These are phyloP conservation scores for Aspergillus ochraceoroseus DNA, from an alignment of 2,329 filamentous ascomycete species.

Conservation along the genomic window DNA sequence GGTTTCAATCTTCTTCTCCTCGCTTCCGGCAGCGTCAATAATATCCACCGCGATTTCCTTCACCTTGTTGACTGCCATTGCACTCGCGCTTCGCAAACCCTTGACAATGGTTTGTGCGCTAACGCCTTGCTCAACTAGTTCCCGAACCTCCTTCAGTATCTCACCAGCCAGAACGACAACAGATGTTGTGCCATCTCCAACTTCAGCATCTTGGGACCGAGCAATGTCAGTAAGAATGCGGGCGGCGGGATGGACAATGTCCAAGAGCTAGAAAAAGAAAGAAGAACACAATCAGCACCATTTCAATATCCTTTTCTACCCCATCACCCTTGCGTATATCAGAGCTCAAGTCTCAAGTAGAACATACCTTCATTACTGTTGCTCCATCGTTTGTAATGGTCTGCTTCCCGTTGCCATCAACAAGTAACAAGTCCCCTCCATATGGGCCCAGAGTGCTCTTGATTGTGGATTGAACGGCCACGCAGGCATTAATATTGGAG, in stretches of 20 bases:
- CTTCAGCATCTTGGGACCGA: conserved; percentile 97
- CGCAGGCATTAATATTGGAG: conserved; percentile 97
- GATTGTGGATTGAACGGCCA: conserved; percentile 92
- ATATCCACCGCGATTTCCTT: conserved; percentile 82
- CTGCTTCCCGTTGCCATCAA: conserved; percentile 90
- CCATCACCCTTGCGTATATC: no score
- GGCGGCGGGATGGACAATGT: conserved; percentile 96
- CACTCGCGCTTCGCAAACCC: conserved; percentile 78
- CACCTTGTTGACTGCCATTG: conserved; percentile 96
- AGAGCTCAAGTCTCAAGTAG: neutral
- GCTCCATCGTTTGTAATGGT: conserved; percentile 99
- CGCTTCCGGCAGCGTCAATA: conserved; percentile 67
- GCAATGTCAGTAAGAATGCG: conserved; percentile 97
- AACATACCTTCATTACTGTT: conserved; percentile 89
- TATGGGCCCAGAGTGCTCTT: conserved; percentile 95
- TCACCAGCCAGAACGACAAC: conserved; percentile 97
- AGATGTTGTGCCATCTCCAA: conserved; percentile 95
- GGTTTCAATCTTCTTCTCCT: conserved; percentile 82
- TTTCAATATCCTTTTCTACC: neutral
- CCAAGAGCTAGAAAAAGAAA: conserved; percentile 64
- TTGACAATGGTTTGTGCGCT: conserved; percentile 98
- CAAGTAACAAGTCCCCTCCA: conserved; percentile 91
- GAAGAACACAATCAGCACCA: conserved; percentile 14
- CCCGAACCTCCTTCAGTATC: conserved; percentile 93
- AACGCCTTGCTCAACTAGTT: conserved; percentile 92